Base-by-base conservation (phyloP, 306 rosid species). In the Pyrus pyrifolia region DNA sequence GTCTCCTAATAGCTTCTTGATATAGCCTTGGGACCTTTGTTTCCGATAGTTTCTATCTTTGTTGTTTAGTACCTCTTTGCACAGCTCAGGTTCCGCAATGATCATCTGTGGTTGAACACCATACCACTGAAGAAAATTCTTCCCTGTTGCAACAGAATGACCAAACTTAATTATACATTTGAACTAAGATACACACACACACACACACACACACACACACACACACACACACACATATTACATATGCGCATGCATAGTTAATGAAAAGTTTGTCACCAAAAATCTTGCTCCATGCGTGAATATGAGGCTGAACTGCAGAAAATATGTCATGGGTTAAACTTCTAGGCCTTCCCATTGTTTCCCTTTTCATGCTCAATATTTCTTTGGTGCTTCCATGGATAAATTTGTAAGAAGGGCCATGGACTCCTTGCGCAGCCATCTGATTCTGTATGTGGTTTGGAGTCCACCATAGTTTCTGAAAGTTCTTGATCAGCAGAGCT, bases 401-500 rank as follows among this genome's bases (percentile, higher is more conserved):
- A 68, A 74, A 12, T 74, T 46, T 61, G 79, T 74, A 74, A 51
- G 83, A 12, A 59, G 83, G 83, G 35, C 83, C 79, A 58, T 31
- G 51, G 65, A 74, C 61, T 59, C 83, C 83, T 59, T 80, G 79
- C 59, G 27, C 40, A 59, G 18, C 23, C 83, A 80, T 44, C 44
- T 17, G 2, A 45, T 77, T 15, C 22, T 71, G 60, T 15, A 79
- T 49, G 11, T 44, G 72, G 23, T 6, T 84, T 19, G 85, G 85
- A 13, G 45, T 71, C 85, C 83, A 84, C 88, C 88, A 84, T 63
- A 71, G 55, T 62, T 72, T 79, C 29, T 10, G 68, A 31, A 83
- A 9, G 35, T 46, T 19, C 67, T 46, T 59, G 58, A 76, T 25
- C 23, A 67, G 21, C 0, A 35, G 29, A 61, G 49, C 69, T 19